Conservation (phyloP, 139 green algal species). For the Picochlorum sp. region DNA sequence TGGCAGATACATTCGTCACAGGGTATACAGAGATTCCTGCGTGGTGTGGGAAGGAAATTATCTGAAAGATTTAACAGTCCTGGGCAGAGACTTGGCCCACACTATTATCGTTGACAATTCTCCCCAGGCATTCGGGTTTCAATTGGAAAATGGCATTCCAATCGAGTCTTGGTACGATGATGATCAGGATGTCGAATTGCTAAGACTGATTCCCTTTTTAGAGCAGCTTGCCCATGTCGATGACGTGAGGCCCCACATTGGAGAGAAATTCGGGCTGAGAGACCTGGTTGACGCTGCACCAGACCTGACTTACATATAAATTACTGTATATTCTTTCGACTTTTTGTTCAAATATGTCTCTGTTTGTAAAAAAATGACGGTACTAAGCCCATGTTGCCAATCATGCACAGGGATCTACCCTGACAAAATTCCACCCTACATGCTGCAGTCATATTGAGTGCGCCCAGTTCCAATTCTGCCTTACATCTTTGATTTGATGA, state of each 20-base stretch:
- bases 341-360: too few relatives aligned
- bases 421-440: too few relatives aligned
- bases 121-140: constrained; percentile 68
- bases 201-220: constrained; percentile 85
- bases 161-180: constrained; percentile 95
- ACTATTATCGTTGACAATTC: constrained; percentile 84
- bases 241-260: constrained; percentile 41
- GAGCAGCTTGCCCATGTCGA: constrained; percentile 43
- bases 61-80: constrained; percentile 68
- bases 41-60: constrained; percentile 93
- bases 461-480: too few relatives aligned
- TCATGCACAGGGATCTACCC: too few relatives aligned
- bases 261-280: constrained; percentile 50
- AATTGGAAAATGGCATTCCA: constrained; percentile 91
- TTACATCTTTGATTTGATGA: too few relatives aligned
- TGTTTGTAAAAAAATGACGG: too few relatives aligned
- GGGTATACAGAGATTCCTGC: constrained; percentile 87
- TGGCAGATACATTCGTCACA: constrained; percentile 65
- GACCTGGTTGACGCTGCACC: constrained; percentile 50
- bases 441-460: too few relatives aligned
- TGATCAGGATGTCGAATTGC: constrained; percentile 66
- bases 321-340: not conserved
- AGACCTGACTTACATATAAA: not conserved
- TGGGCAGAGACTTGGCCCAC: constrained; percentile 79
- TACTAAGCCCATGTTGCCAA: too few relatives aligned